Evolutionary conservation across 192 early-diverging fungal genomes (phyloP), one percentile per base, ranked within the genome.

Genomic region (Dissophora ornata): DNA sequence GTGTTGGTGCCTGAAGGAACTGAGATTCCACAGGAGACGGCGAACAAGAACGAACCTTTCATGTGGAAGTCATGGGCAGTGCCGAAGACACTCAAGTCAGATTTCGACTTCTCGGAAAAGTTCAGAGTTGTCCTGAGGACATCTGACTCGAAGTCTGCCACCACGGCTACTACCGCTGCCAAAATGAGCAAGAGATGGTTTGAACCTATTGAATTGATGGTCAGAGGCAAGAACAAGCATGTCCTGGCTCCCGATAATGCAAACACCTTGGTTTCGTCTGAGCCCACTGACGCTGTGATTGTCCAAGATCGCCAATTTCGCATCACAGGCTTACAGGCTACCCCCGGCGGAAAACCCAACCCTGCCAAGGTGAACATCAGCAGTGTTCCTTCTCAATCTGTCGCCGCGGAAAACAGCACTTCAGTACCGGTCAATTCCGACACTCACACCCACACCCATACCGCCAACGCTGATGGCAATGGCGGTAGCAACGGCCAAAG

Each of bases 221-320:
- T 46, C 42, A 44, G 26, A 7, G 38, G 36, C 2, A 57, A 42
- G 21, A 42, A 38, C 33, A 57, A 25, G 24, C 55, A 41, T 15
- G 18, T 57, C 32, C 38, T 29, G 4, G 41, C 1, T 28, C 16
- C 11, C n/a, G 36, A 26, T n/a, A 48, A 33, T 30, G 36, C 44
- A n/a, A 21, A 32, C 18, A 47, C 4, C 15, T n/a, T 24, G 28
- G 13, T 28, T 36, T 5, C 25, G 18, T 28, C 51, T 47, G 21
- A 22, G 28, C 22, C 30, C 15, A 3, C 30, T 15, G 25, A n/a
- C 52, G 36, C n/a, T 30, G 33, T 22, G 13, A 28, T 25, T 22
- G 57, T 57, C 5, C 70, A 73, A 54, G 70, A 73, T 52, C 61
- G 62, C 21, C 70, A 73, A 38, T 73, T 73, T 56, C 44, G 49